Conservation (phyloP, 202 grass and related monocot species). For the Zoysia matrella region DNA sequence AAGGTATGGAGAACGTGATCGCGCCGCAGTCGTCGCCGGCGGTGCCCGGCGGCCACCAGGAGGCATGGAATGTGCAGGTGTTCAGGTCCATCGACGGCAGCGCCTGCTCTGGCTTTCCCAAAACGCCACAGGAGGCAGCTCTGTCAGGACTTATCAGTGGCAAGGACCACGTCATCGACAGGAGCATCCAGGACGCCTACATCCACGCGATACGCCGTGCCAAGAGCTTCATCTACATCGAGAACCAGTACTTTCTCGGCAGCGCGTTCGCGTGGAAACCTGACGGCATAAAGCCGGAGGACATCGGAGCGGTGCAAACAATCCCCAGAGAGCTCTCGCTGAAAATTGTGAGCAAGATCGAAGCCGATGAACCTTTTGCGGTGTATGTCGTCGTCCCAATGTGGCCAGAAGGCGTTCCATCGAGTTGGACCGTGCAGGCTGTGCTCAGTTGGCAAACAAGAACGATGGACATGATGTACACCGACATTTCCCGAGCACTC, state of each 20-base stretch:
- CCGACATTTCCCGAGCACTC: too few species aligned
- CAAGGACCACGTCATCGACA: slow-evolving; percentile 86
- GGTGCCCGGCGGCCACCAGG: slow-evolving; percentile 60
- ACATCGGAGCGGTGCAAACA: slow-evolving; percentile 64
- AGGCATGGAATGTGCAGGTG: slow-evolving; percentile 82
- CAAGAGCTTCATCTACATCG: too few species aligned
- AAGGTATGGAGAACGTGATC: too few species aligned
- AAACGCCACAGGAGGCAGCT: slow-evolving; percentile 68
- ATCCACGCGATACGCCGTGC: too few species aligned
- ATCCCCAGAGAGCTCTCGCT: too few species aligned
- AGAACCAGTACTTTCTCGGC: slow-evolving; percentile 39
- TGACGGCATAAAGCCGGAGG: slow-evolving; percentile 66
- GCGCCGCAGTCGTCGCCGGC: too few species aligned
- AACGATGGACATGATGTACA: too few species aligned
- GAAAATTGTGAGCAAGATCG: too few species aligned
- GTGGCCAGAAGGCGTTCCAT: slow-evolving; percentile 91
- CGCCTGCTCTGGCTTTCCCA: slow-evolving; percentile 71
- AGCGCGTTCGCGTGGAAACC: slow-evolving; percentile 87
- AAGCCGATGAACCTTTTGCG: slow-evolving; percentile 59
- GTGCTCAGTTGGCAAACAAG: too few species aligned
- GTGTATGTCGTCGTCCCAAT: slow-evolving; percentile 87
- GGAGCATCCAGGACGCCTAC: slow-evolving; percentile 95
- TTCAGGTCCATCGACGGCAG: slow-evolving; percentile 83
- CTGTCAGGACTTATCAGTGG: slow-evolving; percentile 69
- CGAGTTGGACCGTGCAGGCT: slow-evolving; percentile 22